Evolutionary conservation across 306 rosid genomes (phyloP).

Genomic region (Lathyrus oleraceus): DNA sequence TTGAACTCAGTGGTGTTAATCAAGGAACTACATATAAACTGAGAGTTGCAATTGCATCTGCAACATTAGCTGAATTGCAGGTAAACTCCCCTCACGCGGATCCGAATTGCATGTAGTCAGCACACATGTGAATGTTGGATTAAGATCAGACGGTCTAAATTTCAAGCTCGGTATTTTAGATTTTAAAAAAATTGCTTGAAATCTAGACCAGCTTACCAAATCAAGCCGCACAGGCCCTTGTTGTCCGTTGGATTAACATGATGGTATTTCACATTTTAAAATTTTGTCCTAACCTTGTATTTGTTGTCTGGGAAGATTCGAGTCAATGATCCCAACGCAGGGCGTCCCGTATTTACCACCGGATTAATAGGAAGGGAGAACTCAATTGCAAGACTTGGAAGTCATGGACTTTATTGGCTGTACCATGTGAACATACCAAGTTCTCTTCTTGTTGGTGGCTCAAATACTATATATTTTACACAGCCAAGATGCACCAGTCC

Average conservation of each 20-base stretch:
- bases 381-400: slow-evolving; percentile 80
- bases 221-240: not conserved
- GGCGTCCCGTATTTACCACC: slow-evolving; percentile 43
- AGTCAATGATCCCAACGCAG: slow-evolving; percentile 50
- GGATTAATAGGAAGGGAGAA: slow-evolving; percentile 73
- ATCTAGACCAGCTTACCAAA: too few relatives aligned
- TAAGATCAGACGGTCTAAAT: too few relatives aligned
- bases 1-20: slow-evolving; percentile 53
- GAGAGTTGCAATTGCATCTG: slow-evolving; percentile 83
- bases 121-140: too few relatives aligned
- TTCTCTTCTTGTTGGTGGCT: slow-evolving; percentile 44
- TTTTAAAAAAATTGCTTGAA: too few relatives aligned
- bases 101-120: too few relatives aligned
- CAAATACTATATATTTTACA: slow-evolving; percentile 56
- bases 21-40: slow-evolving; percentile 55
- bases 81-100: slow-evolving; percentile 33
- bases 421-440: slow-evolving; percentile 49
- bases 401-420: slow-evolving; percentile 73
- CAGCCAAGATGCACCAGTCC: slow-evolving; percentile 50
- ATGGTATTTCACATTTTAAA: slow-evolving; percentile 3
- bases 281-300: slow-evolving; percentile 25
- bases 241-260: slow-evolving; percentile 13
- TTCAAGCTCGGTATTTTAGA: too few relatives aligned
- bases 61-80: slow-evolving; percentile 82
- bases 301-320: slow-evolving; percentile 45